Base-by-base conservation (phyloP, 495 filamentous ascomycete genomes). In the Tuber magnatum region DNA sequence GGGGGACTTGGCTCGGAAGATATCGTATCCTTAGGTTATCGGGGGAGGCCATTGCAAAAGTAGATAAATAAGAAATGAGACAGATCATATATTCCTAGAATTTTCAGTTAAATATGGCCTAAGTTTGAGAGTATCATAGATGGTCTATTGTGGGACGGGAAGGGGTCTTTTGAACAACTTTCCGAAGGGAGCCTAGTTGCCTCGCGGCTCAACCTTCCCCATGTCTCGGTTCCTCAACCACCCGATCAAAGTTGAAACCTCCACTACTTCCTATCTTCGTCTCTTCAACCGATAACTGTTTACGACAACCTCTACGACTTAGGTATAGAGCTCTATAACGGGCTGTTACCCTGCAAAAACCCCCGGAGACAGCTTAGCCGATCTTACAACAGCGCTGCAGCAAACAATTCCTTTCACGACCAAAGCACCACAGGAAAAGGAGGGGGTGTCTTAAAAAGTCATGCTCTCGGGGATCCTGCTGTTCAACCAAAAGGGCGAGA, bases 401-500 rank as follows among this genome's bases (percentile, higher is more conserved):
- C 56, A 35, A 35, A 65, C 56, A 65, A 65, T 65, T 35, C 56
- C 28, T 35, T 35, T 12, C 16, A 65, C 28, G 5, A 18, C 56
- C 14, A 20, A 16, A 18, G 2, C 28, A 65, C 56, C 14, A 43
- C 72, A 68, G 14, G 69, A 51, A 77, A 44, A 48, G 44, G 40
- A 71, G 68, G 56, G 65, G 46, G 8, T 46, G 46, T n/a, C 56
- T 46, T 10, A 43, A n/a, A n/a, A n/a, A 71, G 75, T 24, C 72
- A 98, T 98, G 95, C 87, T 98, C 78, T 97, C 94, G 76, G 95
- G 95, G 74, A 94, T 99, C 80, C 88, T 99, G 69, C 89, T 99
- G 79, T 99, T 99, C 87, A 99, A 99, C 81, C 96, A 98, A 84
- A 99, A 99, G 85, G 95, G 95, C 86, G 95, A 99, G 87, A 97